These are phyloP conservation scores for Wickerhamiella cacticola DNA, from an alignment of 805 yeast genomes.

Conservation along the genomic window DNA sequence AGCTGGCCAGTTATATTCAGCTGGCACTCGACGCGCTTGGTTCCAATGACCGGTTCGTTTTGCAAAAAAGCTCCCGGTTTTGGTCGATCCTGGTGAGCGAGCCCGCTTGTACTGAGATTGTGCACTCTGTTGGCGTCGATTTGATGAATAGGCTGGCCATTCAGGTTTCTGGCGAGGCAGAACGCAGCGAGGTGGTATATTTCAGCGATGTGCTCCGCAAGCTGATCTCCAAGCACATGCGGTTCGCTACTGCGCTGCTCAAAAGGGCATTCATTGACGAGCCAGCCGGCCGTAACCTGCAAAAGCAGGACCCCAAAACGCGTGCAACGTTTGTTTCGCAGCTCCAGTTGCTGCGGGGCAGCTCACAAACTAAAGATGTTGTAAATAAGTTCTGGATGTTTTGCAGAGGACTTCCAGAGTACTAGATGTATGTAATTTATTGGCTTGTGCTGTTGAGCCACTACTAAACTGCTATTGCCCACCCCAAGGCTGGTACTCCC, in stretches of 20 bases:
- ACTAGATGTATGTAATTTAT: slow-evolving; percentile 40
- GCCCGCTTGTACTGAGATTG: slow-evolving; percentile 15
- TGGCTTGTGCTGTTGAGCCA: neutral
- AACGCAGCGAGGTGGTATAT: slow-evolving; percentile 35
- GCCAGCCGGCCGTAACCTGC: slow-evolving; percentile 15
- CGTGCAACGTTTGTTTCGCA: slow-evolving; percentile 24
- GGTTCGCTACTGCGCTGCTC: slow-evolving; percentile 14
- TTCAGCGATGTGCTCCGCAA: slow-evolving; percentile 34
- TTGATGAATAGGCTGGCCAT: slow-evolving; percentile 31
- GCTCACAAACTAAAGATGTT: slow-evolving; percentile 22
- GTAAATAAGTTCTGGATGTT: slow-evolving; percentile 28
- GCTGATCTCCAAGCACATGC: slow-evolving; percentile 22
- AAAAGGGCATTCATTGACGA: slow-evolving; percentile 15
- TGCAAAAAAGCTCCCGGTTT: slow-evolving; percentile 41
- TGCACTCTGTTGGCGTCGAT: slow-evolving; percentile 27
- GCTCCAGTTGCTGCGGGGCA: slow-evolving; percentile 26
- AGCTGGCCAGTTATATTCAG: slow-evolving; percentile 23
- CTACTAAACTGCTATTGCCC: neutral
- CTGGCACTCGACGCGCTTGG: slow-evolving; percentile 34
- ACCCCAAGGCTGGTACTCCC: too few species aligned
- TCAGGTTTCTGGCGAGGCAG: slow-evolving; percentile 32
- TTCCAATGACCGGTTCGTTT: slow-evolving; percentile 43
- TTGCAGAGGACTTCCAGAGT: slow-evolving; percentile 27
- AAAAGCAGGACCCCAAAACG: slow-evolving; percentile 14
- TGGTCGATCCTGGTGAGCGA: slow-evolving; percentile 39